Evolutionary conservation across 2,329 filamentous ascomycete genomes (phyloP), one percentile per base, ranked within the genome.

Genomic region (Davidsoniella eucalypti): DNA sequence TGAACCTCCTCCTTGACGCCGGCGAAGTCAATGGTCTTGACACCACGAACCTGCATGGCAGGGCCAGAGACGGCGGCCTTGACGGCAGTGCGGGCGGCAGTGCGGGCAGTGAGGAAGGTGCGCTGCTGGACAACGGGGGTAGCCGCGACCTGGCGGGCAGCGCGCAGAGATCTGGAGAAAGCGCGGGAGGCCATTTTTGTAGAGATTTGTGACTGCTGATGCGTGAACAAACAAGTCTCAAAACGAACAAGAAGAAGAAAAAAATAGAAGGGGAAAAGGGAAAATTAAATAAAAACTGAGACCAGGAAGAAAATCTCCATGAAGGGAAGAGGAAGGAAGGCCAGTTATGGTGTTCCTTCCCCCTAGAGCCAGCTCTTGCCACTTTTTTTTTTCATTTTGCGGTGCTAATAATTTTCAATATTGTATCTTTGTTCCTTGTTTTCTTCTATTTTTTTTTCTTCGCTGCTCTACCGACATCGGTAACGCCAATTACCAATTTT

Each of bases 11-110:
- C 92, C 74, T 93, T 90, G 65, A 77, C 76, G 63, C 87, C 92
- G 59, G 92, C 92, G 69, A 98, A 98, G 80, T 96, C 88, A 69
- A 98, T 90, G 61, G 90, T 95, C 86, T 98, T 96, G 64, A 94
- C 71, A 67, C 92, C 92, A 65, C 92, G 83, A 58, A 76, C 72
- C 74, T 87, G 82, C 73, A 87, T 82, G 51, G 63, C 62, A 57
- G 67, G 64, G 55, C 65, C 69, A 59, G 68, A 65, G 45, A 70
- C 66, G 56, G 69, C 70, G 57, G 71, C 68, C 58, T 68, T 70
- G 57, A 73, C 71, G 58, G 72, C 69, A 55, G 70, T 69, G 57
- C 75, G 67, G 56, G 72, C 70, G 55, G 72, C 67, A 63, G 69
- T 72, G 60, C 76, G 67, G 58, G 75, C 76, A 61, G 73, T 75